Evolutionary conservation across 1,284 basidiomycete species (phyloP), one percentile per base, ranked within the genome.

Genomic region (Papiliotrema laurentii): DNA sequence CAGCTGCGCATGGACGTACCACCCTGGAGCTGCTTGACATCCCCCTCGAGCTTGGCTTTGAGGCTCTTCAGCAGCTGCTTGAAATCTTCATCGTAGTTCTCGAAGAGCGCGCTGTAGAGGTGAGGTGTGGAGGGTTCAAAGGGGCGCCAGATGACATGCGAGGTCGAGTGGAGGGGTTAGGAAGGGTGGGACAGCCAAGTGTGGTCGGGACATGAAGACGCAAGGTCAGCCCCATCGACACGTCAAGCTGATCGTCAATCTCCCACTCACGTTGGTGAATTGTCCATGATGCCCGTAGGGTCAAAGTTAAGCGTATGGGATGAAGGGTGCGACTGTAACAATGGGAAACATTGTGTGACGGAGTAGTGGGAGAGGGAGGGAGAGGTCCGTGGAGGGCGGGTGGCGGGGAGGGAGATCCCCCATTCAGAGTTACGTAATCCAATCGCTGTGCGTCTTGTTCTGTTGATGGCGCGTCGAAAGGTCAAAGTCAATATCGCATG

Each of bases 51-150:
- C 59, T 73, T 73, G 21, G 53, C 55, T 49, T 68, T 67, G 44
- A 75, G 50, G 49, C 63, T 66, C 6, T 54, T 49, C 27, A 74
- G 45, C 22, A 73, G 64, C 47, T 68, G 60, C 60, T 70, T 71
- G 57, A 75, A 69, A 50, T 75, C 74, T 49, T 72, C 66, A 44
- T 73, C 72, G 47, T 75, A 75, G 51, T 69, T 72, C 50, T 75
- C 73, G 49, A 75, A 75, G 30, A 75, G 61, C 6, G 73, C 66
- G 26, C 71, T 73, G 49, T 5, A 10, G 31, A 13, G 41, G 25
- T 30, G 18, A 16, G 16, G 27, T 13, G 16, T 4, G 34, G 18
- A 19, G 19, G 21, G 31, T 6, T 14, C 6, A 22, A 14, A 41
- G 21, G 22, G 18, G 10, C 5, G 19, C 19, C 13, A 38, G 41